A percentile compares a stretch with the other conserved stretches of the same genome.
phyloP scores from a whole-genome alignment of 2,329 filamentous ascomycete genomes.

The Seiridium unicorne region DNA sequence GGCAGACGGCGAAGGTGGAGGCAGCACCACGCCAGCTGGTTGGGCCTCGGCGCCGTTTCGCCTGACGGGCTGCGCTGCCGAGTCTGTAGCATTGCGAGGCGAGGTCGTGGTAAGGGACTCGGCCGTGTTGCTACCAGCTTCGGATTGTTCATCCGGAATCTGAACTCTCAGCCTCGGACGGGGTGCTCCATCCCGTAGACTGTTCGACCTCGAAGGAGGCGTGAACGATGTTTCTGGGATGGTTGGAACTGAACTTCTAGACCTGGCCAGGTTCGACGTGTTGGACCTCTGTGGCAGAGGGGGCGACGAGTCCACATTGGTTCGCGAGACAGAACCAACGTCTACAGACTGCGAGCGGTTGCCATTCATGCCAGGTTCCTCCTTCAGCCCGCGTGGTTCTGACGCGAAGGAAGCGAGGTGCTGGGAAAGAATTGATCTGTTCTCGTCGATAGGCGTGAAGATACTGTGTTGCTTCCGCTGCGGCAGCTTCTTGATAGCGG shows the following conservation, averaged over 20 bases:
- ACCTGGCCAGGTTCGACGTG: constrained; percentile 47
- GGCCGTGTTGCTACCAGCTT: constrained; percentile 69
- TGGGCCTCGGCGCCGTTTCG: constrained; percentile 52
- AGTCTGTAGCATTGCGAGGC: constrained; percentile 57
- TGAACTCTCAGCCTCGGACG: constrained; percentile 88
- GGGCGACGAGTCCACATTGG: constrained; percentile 48
- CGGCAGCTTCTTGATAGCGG: constrained; percentile 60
- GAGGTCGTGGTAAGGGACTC: constrained; percentile 57
- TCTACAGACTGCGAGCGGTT: constrained; percentile 65
- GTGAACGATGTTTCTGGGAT: constrained; percentile 64
- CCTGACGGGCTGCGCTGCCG: constrained; percentile 53
- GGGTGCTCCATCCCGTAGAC: constrained; percentile 65
- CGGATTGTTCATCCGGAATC: constrained; percentile 88
- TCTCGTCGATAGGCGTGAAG: constrained; percentile 95
- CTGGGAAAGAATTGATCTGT: constrained; percentile 81
- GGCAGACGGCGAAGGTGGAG: constrained; percentile 88
- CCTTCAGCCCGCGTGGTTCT: constrained; percentile 42
- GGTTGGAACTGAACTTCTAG: constrained; percentile 57
- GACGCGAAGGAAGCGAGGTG: constrained; percentile 70
- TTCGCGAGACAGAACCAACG: constrained; percentile 53
- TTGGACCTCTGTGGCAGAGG: constrained; percentile 51
- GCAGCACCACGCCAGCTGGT: constrained; percentile 73
- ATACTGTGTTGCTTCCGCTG: constrained; percentile 87
- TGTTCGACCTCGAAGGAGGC: constrained; percentile 77
- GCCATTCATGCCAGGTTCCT: constrained; percentile 34